Evolutionary conservation across 1,284 basidiomycete genomes (phyloP).

Genomic region (Rhodotorula sp.): DNA sequence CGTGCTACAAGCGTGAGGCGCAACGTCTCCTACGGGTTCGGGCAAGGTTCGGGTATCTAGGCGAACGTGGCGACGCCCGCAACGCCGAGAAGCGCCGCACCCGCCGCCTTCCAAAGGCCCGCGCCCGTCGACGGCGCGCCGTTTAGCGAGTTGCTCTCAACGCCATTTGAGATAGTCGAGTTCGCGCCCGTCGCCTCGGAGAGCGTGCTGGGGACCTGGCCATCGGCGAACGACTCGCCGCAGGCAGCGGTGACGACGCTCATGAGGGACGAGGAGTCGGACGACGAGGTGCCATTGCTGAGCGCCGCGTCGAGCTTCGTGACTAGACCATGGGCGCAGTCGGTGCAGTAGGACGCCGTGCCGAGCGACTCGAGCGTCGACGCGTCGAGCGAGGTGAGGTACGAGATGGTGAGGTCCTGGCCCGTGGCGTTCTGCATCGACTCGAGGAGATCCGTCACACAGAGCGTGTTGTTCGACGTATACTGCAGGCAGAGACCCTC

Average conservation of each 20-base stretch:
- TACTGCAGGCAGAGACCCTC: conserved; percentile 25
- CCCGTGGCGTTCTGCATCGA: conserved; percentile 18
- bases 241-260: conserved; percentile 5
- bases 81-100: neutral
- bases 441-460: conserved; percentile 27
- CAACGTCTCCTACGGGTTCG: too few relatives aligned
- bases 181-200: neutral
- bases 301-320: conserved; percentile 12
- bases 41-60: neutral
- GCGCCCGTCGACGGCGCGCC: neutral
- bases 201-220: conserved; percentile 11
- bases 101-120: neutral
- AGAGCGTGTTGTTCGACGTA: conserved; percentile 29
- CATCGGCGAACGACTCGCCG: conserved; percentile 9
- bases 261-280: neutral
- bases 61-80: neutral
- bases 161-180: neutral
- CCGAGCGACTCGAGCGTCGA: conserved; percentile 9
- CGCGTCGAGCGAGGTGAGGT: conserved; percentile 17
- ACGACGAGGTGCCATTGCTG: neutral
- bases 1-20: neutral
- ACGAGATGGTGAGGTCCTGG: conserved; percentile 9
- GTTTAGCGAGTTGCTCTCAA: neutral
- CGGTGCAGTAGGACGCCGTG: conserved; percentile 27
- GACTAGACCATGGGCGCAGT: conserved; percentile 32